Percentiles rank a stretch among this genome's conserved stretches.
These are phyloP conservation scores for Ceratobasidium sp. DNA, from an alignment of 1,284 basidiomycete species.

Conservation along the genomic window DNA sequence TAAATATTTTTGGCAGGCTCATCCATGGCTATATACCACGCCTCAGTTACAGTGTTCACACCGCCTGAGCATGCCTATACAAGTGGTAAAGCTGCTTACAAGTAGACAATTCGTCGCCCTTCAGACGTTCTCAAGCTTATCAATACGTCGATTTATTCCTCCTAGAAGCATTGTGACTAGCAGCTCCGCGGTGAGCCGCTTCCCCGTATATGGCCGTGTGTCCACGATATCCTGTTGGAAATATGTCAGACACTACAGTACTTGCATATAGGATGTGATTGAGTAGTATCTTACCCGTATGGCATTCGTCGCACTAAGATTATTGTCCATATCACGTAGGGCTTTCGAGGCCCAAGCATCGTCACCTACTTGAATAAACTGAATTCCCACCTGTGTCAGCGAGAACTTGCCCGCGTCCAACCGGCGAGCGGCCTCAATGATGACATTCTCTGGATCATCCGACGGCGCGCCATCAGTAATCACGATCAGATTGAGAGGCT, in stretches of 20 bases:
- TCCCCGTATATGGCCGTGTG: slow-evolving; percentile 67
- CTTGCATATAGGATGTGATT: too few species aligned
- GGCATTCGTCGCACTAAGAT: slow-evolving; percentile 45
- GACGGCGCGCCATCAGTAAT: slow-evolving; percentile 72
- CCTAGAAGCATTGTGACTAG: slow-evolving; percentile 70
- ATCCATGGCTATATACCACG: too few species aligned
- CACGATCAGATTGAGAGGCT: slow-evolving; percentile 72
- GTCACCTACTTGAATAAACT: slow-evolving; percentile 63
- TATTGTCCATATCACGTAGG: slow-evolving; percentile 56
- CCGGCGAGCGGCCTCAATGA: slow-evolving; percentile 63
- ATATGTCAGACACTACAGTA: background rate
- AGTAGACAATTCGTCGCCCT: too few species aligned
- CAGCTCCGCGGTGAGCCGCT: slow-evolving; percentile 62
- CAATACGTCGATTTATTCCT: slow-evolving; percentile 71
- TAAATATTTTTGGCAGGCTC: too few species aligned
- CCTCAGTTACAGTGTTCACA: too few species aligned
- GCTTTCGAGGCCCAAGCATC: slow-evolving; percentile 62
- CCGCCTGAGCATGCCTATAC: too few species aligned
- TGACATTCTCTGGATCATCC: slow-evolving; percentile 67
- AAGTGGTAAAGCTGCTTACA: too few species aligned
- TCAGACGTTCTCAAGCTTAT: slow-evolving; percentile 54
- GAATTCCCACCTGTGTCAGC: slow-evolving; percentile 57
- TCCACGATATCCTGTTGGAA: slow-evolving; percentile 71
- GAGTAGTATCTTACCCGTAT: slow-evolving; percentile 59
- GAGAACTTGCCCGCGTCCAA: slow-evolving; percentile 55